phyloP scores from a whole-genome alignment of 768 basidiomycete species.

The Termitomyces sp. region DNA sequence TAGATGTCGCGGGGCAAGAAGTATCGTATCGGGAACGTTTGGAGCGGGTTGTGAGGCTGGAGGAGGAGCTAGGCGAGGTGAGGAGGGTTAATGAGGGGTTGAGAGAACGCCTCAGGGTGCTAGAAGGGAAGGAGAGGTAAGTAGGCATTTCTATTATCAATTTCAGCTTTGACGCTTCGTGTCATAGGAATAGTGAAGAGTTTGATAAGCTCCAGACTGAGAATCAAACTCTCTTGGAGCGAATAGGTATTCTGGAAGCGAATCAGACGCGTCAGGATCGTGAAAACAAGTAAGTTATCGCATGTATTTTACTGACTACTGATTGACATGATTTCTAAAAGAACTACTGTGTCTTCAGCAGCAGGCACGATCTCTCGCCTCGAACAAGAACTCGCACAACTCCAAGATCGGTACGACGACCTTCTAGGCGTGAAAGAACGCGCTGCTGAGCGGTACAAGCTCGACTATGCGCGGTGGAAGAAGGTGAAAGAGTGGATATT shows the following conservation, averaged over 20 bases:
- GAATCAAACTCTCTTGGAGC: not conserved
- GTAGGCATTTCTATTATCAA: not conserved
- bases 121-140: not conserved
- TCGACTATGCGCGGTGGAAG: slow-evolving; percentile 54
- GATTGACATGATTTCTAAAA: not conserved
- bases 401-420: slow-evolving; percentile 42
- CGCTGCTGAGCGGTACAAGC: slow-evolving; percentile 43
- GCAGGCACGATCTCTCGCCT: slow-evolving; percentile 7
- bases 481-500: slow-evolving; percentile 42
- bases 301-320: not conserved
- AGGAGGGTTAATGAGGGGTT: slow-evolving; percentile 22
- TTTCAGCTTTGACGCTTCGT: not conserved
- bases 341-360: not conserved
- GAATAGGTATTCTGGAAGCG: not conserved
- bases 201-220: not conserved
- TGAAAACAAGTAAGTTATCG: slow-evolving; percentile 11
- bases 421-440: slow-evolving; percentile 42
- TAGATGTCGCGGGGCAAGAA: slow-evolving; percentile 34
- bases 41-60: slow-evolving; percentile 30
- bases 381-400: slow-evolving; percentile 27
- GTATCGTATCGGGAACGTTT: slow-evolving; percentile 33
- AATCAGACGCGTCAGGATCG: not conserved
- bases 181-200: not conserved
- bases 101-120: slow-evolving; percentile 6
- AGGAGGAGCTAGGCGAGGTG: slow-evolving; percentile 24